Base-by-base conservation (phyloP, 179 eudicot species). In the Corrigiola litoralis region DNA sequence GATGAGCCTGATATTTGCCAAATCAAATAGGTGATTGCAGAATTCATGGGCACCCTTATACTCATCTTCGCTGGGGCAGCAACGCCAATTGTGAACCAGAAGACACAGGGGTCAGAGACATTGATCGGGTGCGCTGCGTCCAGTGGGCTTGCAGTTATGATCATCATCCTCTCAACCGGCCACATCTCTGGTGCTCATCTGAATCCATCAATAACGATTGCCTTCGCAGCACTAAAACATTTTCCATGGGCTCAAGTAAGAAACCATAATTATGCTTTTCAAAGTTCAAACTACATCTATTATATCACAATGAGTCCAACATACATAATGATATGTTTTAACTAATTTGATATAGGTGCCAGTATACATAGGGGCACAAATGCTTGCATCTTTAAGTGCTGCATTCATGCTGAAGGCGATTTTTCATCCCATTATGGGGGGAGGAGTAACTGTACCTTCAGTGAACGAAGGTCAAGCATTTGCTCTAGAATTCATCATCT, bases 171-270 rank as follows among this genome's bases (percentile, higher is more conserved):
- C 58, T 77, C 98, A 3, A 87, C 90, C 0, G 98, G 96, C 17
- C 98, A 92, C 70, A 92, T 92, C 69, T 92, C 98, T 0, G 98
- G 98, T 5, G 96, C 98, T 46, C 96, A 89, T 73, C 87, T 92
- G 71, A 92, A 92, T 57, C 98, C 98, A 4, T 69, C 92, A 5
- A 7, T 92, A 67, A 92, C 98, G 61, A 75, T 92, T 55, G 88
- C 95, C 61, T 92, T 89, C 61, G 98, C 98, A 32, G 81, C 92
- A 65, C 89, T 92, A 66, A 82, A 77, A 64, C 98, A 92, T 75
- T 92, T 92, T 72, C 98, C 98, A 17, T 92, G 96, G 98, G 79
- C 81, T 36, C 88, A 92, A 69, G 96, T 92, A 88, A 75, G 75
- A 27, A 66, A 52, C 25, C 8, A 7, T 27, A 65, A 48, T 0